Evolutionary conservation across 2,329 filamentous ascomycete species (phyloP).

Genomic region (Ophiostoma piceae): DNA sequence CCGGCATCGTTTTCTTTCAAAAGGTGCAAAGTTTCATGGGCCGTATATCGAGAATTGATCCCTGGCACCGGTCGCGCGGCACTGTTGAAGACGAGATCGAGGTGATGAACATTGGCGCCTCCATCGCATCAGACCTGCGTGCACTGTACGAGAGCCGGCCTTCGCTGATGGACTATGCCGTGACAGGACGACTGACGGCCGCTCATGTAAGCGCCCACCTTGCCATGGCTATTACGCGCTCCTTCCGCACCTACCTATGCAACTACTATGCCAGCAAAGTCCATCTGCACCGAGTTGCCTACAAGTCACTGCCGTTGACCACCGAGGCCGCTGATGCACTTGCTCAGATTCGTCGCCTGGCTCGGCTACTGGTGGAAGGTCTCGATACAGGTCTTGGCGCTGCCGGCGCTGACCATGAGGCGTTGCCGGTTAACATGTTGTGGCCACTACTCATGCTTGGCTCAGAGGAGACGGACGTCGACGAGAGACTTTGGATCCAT

Average conservation of each 20-base stretch:
- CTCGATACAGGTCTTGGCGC: conserved; percentile 32
- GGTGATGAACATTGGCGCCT: conserved; percentile 50
- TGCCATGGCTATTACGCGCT: conserved; percentile 46
- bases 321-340: conserved; percentile 46
- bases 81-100: conserved; percentile 55
- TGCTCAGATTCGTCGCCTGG: conserved; percentile 44
- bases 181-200: conserved; percentile 46
- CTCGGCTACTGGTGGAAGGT: conserved; percentile 41
- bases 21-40: conserved; percentile 55
- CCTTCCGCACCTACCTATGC: conserved; percentile 51
- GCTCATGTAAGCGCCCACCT: conserved; percentile 46
- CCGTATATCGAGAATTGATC: conserved; percentile 52
- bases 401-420: conserved; percentile 32
- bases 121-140: conserved; percentile 48
- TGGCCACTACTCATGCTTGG: conserved; percentile 55
- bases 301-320: conserved; percentile 49
- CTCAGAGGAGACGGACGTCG: conserved; percentile 47
- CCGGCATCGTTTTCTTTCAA: conserved; percentile 52
- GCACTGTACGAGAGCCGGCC: conserved; percentile 47
- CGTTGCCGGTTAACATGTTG: conserved; percentile 51
- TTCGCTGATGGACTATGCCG: conserved; percentile 51
- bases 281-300: conserved; percentile 53
- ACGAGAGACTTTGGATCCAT: conserved; percentile 48
- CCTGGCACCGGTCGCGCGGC: conserved; percentile 50
- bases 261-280: conserved; percentile 54